Evolutionary conservation across 2,329 filamentous ascomycete species (phyloP), one percentile per base, ranked within the genome.

Genomic region (Colletotrichum navitas): DNA sequence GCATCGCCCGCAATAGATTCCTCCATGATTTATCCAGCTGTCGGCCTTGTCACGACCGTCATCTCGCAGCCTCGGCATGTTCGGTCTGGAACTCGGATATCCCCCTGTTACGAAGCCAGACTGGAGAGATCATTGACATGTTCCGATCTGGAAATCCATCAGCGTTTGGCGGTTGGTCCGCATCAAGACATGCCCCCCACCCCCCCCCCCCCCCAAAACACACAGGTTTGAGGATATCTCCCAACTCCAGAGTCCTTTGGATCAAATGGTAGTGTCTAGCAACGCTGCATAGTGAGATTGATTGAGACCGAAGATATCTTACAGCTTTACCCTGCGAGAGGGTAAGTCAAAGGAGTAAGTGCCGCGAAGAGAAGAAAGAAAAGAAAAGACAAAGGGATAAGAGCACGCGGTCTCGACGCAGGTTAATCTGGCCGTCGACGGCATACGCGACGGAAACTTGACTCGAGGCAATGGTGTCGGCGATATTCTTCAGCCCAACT

Each of bases 1-100:
- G 72, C 63, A 70, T 74, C 66, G 68, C 65, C 64, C 69, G 60
- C 73, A 74, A 74, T 74, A 74, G 73, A 74, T 74, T 72, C 63
- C 73, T 66, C 66, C 65, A 58, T 71, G 68, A 68, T 41, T 71
- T 71, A 60, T 45, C 49, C 32, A 29, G 39, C 18, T 56, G 21
- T n/a, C 24, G 10, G 14, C 29, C 6, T 24, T 1, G 26, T 10
- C 21, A 10, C 34, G 54, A 7, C 32, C 24, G 32, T 36, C 11
- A 11, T 21, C 18, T 8, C 21, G n/a, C 32, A 12, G 21, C 6
- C 32, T 55, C 21, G 10, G 14, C 52, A 36, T 18, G 4, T 7
- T 24, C 21, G 12, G 52, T 21, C 6, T 36, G 5, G 11, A 16
- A 8, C 39, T 18, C 14, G 39, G 21, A 14, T 12, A 8, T 3